Base-by-base conservation (phyloP, 2,329 filamentous ascomycete genomes). In the Aureobasidium melanogenum region DNA sequence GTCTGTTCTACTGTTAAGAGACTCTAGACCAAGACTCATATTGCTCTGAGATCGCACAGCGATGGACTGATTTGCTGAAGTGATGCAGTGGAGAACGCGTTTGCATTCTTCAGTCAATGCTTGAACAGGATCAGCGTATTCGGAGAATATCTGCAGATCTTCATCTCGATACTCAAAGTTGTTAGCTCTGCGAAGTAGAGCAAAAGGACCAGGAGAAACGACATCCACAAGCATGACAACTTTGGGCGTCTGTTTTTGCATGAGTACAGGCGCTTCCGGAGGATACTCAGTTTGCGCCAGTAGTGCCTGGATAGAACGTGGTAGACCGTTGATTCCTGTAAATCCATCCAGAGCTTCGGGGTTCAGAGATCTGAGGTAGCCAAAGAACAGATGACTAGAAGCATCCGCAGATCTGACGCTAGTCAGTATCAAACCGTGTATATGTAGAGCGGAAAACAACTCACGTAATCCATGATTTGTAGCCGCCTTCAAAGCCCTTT, bases 201-300 rank as follows among this genome's bases (percentile, higher is more conserved):
- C 83, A 74, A 97, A 97, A 0, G 94, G 94, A 0, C 92, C 97
- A 0, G 94, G 91, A 0, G 94, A 99, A 38, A 99, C 93, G 0
- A 87, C 86, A 67, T 97, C 90, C 22, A 99, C 94, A 65, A 97
- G 92, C 92, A 99, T 97, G 63, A 96, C 87, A 5, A 99, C 91
- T 71, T 90, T 92, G 63, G 91, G 88, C 3, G 92, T 96, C 1
- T 84, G 82, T 5, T 88, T 85, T 71, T 92, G 88, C 72, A 97
- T 81, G 38, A 96, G 79, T 0, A 82, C 80, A 10, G 91, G 89
- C 36, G 84, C 81, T 67, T 90, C 85, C 0, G 94, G 94, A 1
- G 94, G 94, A 69, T 99, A 99, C 71, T 96, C 91, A 54, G 93
- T 96, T 67, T 96, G 91, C 69, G 93, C 86, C 38, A 97, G 81